phyloP scores from a whole-genome alignment of 2,329 filamentous ascomycete genomes.

The Fusarium lyarnte region DNA sequence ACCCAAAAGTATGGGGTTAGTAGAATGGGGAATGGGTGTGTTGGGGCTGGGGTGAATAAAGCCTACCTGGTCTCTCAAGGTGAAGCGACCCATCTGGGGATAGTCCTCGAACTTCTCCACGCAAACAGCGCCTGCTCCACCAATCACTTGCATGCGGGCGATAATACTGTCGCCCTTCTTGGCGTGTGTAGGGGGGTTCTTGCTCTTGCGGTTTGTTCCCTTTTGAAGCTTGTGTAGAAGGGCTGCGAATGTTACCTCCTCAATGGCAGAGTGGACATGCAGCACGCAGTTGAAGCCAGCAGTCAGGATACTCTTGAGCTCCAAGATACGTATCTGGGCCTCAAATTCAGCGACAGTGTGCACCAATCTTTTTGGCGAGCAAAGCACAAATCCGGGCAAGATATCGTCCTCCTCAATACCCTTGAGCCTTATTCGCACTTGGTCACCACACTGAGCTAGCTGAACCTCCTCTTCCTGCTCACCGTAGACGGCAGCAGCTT shows the following conservation, averaged over 20 bases:
- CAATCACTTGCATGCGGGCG: constrained; percentile 86
- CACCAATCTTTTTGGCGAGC: constrained; percentile 91
- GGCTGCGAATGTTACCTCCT: constrained; percentile 91
- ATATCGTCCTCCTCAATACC: constrained; percentile 98
- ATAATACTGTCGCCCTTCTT: constrained; percentile 87
- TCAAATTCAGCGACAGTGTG: constrained; percentile 92
- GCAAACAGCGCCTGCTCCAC: constrained; percentile 86
- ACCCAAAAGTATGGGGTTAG: constrained; percentile 19
- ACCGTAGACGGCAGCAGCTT: constrained; percentile 87
- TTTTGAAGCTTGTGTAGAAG: constrained; percentile 96
- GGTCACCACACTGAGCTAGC: constrained; percentile 88
- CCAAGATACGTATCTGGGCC: constrained; percentile 94
- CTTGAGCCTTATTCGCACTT: constrained; percentile 89
- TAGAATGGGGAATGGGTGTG: constrained; percentile 1
- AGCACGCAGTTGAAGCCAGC: constrained; percentile 98
- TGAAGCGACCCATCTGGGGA: constrained; percentile 91
- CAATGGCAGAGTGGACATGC: constrained; percentile 96
- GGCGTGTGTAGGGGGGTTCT: constrained; percentile 90
- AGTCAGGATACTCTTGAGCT: constrained; percentile 91
- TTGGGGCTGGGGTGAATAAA: constrained; percentile 16
- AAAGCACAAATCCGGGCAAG: constrained; percentile 93
- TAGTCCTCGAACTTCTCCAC: constrained; percentile 97
- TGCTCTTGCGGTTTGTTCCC: constrained; percentile 92
- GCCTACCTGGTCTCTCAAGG: constrained; percentile 83
- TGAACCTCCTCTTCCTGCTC: constrained; percentile 94